Percentiles rank a stretch among this genome's conserved stretches.
Evolutionary conservation across 768 basidiomycete genomes (phyloP).

Genomic region (Amylocystis lapponica): DNA sequence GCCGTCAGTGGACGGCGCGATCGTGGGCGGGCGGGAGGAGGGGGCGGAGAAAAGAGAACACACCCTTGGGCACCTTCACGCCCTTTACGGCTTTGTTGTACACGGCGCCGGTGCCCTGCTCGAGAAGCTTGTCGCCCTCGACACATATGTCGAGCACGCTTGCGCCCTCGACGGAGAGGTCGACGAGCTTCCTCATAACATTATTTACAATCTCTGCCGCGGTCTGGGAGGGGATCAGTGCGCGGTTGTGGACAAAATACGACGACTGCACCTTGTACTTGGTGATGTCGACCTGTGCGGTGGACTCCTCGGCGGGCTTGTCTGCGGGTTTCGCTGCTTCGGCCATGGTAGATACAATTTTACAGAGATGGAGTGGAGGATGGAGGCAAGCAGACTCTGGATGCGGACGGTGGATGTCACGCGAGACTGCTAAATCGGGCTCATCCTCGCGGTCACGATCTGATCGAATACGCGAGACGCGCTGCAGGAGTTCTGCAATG

Average conservation of each 20-base stretch:
- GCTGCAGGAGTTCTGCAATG: no score
- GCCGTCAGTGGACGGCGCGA: not conserved
- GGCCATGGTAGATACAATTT: conserved; percentile 45
- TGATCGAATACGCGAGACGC: no score
- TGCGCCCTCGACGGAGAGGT: conserved; percentile 71
- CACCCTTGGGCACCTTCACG: conserved; percentile 83
- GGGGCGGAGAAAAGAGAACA: conserved; percentile 18
- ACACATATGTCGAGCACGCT: conserved; percentile 86
- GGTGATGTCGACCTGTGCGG: conserved; percentile 70
- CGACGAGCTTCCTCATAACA: conserved; percentile 82
- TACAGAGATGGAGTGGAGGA: not conserved
- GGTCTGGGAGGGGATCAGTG: conserved; percentile 38
- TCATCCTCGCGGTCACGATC: no score
- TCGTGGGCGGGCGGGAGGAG: not conserved
- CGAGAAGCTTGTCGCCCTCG: conserved; percentile 91
- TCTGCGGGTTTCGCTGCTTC: conserved; percentile 46
- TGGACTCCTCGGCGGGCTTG: conserved; percentile 39
- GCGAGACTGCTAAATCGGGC: no score
- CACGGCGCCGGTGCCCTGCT: conserved; percentile 75
- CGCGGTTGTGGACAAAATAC: conserved; percentile 1
- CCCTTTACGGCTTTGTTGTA: conserved; percentile 92
- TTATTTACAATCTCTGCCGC: conserved; percentile 87
- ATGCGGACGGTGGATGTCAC: no score
- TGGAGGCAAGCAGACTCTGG: not conserved
- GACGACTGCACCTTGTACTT: conserved; percentile 69